These are phyloP conservation scores for Boletus pseudo-olivaceus DNA, from an alignment of 768 basidiomycete genomes.

Conservation along the genomic window DNA sequence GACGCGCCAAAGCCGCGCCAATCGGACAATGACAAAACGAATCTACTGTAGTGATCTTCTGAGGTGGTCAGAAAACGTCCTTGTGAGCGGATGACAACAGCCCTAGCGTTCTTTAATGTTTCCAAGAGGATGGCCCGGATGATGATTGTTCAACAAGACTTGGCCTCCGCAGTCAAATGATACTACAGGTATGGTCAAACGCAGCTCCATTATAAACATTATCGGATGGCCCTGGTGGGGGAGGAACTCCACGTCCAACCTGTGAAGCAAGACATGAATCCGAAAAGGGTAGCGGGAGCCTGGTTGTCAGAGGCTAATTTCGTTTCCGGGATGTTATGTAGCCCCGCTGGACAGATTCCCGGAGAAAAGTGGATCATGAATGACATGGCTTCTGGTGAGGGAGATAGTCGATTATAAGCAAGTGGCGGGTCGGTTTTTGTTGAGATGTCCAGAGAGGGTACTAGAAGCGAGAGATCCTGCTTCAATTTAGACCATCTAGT, in stretches of 20 bases:
- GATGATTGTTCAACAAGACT: background rate
- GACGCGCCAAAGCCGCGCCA: background rate
- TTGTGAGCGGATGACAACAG: background rate
- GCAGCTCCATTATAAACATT: no score
- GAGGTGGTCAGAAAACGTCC: background rate
- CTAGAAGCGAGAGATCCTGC: conserved; percentile 31
- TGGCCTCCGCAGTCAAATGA: background rate
- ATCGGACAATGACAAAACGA: background rate
- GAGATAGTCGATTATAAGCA: conserved; percentile 45
- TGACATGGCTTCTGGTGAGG: conserved; percentile 43
- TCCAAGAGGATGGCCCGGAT: background rate
- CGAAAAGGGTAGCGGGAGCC: no score
- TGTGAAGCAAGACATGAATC: no score
- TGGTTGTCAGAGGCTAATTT: conserved; percentile 10
- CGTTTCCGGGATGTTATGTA: background rate
- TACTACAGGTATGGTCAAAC: background rate
- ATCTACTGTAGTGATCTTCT: background rate
- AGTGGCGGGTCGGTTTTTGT: conserved; percentile 38
- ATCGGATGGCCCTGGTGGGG: no score
- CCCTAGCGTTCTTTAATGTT: background rate
- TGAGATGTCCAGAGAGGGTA: conserved; percentile 49
- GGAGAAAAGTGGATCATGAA: conserved; percentile 41
- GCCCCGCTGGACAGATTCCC: no score
- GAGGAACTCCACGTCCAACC: no score
- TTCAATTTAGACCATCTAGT: background rate